Percentiles rank a stretch among this genome's conserved stretches.
These are phyloP conservation scores for Xylariaceae sp. DNA, from an alignment of 2,329 filamentous ascomycete genomes.

Conservation along the genomic window DNA sequence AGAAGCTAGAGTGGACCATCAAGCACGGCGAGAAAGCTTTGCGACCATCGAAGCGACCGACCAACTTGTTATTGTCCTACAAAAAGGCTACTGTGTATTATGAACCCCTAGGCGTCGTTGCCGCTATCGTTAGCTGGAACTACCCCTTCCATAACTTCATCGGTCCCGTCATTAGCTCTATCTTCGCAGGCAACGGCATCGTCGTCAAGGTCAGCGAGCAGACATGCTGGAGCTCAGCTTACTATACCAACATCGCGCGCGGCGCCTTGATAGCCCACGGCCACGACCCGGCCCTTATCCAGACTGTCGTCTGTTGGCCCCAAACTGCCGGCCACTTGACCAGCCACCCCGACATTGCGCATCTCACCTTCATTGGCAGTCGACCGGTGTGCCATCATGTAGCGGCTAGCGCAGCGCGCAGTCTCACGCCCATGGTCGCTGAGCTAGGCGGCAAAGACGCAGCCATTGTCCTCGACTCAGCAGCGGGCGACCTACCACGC, in stretches of 20 bases:
- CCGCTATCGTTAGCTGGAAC: slow-evolving; percentile 94
- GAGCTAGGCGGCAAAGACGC: slow-evolving; percentile 96
- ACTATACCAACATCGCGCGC: slow-evolving; percentile 74
- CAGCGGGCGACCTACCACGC: slow-evolving; percentile 57
- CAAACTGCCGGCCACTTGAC: slow-evolving; percentile 74
- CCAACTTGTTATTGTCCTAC: slow-evolving; percentile 90
- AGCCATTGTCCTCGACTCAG: slow-evolving; percentile 80
- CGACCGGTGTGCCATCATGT: slow-evolving; percentile 82
- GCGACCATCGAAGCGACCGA: slow-evolving; percentile 65
- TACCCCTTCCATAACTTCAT: slow-evolving; percentile 95
- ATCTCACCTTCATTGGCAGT: slow-evolving; percentile 95
- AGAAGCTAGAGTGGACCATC: slow-evolving; percentile 94
- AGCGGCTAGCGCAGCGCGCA: slow-evolving; percentile 75
- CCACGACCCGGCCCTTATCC: slow-evolving; percentile 73
- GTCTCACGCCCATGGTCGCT: slow-evolving; percentile 79
- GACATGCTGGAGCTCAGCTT: slow-evolving; percentile 84
- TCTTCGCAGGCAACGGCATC: slow-evolving; percentile 88
- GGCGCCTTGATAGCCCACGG: slow-evolving; percentile 77
- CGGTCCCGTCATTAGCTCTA: slow-evolving; percentile 79
- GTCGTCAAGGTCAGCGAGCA: slow-evolving; percentile 93
- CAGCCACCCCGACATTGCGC: slow-evolving; percentile 74
- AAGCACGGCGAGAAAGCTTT: slow-evolving; percentile 81
- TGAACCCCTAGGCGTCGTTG: slow-evolving; percentile 88
- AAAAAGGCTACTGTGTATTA: slow-evolving; percentile 88
- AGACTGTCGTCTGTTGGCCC: slow-evolving; percentile 84